Evolutionary conservation across 495 filamentous ascomycete genomes (phyloP), one percentile per base, ranked within the genome.

Genomic region (Penicillium steckii): DNA sequence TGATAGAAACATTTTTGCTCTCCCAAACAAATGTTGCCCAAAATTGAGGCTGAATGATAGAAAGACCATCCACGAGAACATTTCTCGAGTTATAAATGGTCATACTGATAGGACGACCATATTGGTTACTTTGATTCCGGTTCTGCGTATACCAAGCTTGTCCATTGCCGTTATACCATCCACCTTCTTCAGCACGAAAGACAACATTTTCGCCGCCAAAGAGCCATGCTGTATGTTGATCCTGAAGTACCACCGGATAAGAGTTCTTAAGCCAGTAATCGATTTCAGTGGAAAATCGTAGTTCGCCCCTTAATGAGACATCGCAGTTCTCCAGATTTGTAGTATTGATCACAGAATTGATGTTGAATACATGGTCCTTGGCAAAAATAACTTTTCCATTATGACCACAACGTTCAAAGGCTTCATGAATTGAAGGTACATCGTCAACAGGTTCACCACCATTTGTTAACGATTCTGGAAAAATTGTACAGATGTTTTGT

Each of bases 151-250:
- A 76, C 73, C 76, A 80, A 3, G 65, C 57, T 43, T 78, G 73
- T 7, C 77, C 77, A 44, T 79, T 76, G 13, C 77, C 77, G 48
- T 78, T 64, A 18, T 79, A 61, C 30, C 69, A 72, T 10, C 77
- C 77, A 8, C 70, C 74, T 43, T 69, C 47, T 8, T 46, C 44
- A 5, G 48, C 56, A 24, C 72, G 70, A 22, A 68, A 55, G 24
- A 75, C 52, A 26, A 56, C 56, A 41, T 78, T 64, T 22, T 73
- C 73, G 23, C 64, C 63, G 3, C 77, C 77, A 18, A 74, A 75
- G 3, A 80, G 55, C 64, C 68, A 78, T 0, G 74, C 76, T 1
- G 75, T 71, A 3, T 72, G 75, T 50, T 77, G 74, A 44, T 77
- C 73, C 52, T 79, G 76, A 44, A 75, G 74, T 17, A 73, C 74